Evolutionary conservation across 2,329 filamentous ascomycete species (phyloP), one percentile per base, ranked within the genome.

Genomic region (Diaporthe citri): DNA sequence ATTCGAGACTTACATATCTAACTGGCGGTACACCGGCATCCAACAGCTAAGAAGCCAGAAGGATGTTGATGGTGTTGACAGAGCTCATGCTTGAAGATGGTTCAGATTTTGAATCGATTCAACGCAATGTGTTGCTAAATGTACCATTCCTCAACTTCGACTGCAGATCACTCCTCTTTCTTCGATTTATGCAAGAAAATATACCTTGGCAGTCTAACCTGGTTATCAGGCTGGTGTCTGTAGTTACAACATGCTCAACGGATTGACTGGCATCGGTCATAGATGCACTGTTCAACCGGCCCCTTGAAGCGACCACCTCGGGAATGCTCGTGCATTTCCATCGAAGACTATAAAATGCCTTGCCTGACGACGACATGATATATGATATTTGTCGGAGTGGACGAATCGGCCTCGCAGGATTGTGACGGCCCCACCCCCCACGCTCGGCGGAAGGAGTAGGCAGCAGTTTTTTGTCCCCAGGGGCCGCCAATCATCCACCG

Each of bases 1-100:
- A 8, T 66, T 66, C 12, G 60, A 66, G 28, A 46, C 60, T 48
- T 66, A 66, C 43, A n/a, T 66, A 66, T 66, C 60, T 2, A 66
- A 66, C 12, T 48, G 60, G 60, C 60, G 41, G 5, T 66, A 66
- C 41, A 36, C 9, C 36, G 41, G 41, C 12, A 36, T 51, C 7
- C 20, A 34, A 66, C 60, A 46, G 25, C 60, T 66, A 4, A 48
- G 60, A 48, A 66, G 41, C 60, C 28, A 66, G 20, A 13, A 34
- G 41, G 60, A 66, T 48, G 60, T 66, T 51, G 41, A 48, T 36
- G 28, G 2, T 15, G 60, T 34, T 13, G 28, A 66, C 10, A 48
- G 31, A 15, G 60, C 20, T 4, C 20, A 51, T 31, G 17, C 4
- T n/a, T 48, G 20, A 59, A 15, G 34, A 7, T 10, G 17, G 28